Evolutionary conservation across 2,329 filamentous ascomycete genomes (phyloP).

Genomic region (Pezicula carpinea): DNA sequence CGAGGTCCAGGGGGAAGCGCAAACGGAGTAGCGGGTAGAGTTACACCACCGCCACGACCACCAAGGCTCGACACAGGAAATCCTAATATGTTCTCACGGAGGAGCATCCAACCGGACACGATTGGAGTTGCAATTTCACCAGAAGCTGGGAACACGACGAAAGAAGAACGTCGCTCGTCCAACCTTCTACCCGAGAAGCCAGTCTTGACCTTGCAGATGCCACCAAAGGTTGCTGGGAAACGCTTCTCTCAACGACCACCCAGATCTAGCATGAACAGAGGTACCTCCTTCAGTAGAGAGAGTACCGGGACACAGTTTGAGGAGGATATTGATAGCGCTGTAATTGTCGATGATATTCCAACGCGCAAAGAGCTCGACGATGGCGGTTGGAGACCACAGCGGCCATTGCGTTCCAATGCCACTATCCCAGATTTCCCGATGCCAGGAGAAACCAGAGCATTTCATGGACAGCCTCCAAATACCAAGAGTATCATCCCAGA

Average conservation of each 20-base stretch:
- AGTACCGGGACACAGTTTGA: conserved; percentile 28
- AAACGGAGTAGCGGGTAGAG: conserved; percentile 17
- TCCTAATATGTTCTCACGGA: conserved; percentile 27
- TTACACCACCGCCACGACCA: conserved; percentile 19
- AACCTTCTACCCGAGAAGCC: conserved; percentile 27
- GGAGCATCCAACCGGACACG: conserved; percentile 22
- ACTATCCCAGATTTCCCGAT: not conserved
- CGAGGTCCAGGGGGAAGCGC: conserved; percentile 17
- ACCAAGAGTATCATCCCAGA: conserved; percentile 4
- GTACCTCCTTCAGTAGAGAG: conserved; percentile 15
- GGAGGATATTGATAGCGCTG: conserved; percentile 19
- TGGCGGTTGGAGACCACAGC: not conserved
- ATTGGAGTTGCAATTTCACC: conserved; percentile 28
- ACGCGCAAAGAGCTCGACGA: no score
- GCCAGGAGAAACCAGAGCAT: not conserved
- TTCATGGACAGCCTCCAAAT: conserved; percentile 2
- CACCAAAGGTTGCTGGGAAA: conserved; percentile 7
- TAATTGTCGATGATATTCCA: conserved; percentile 4
- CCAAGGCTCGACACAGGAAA: conserved; percentile 20
- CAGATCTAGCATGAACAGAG: not conserved
- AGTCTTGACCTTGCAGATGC: conserved; percentile 21
- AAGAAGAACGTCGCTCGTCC: conserved; percentile 17
- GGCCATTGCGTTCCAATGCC: not conserved
- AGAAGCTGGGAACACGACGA: conserved; percentile 10
- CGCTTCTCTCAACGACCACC: conserved; percentile 10